A percentile compares a stretch with the other conserved stretches of the same genome.
These are phyloP conservation scores for Clarireedia monteithiana DNA, from an alignment of 2,329 filamentous ascomycete species.

Conservation along the genomic window DNA sequence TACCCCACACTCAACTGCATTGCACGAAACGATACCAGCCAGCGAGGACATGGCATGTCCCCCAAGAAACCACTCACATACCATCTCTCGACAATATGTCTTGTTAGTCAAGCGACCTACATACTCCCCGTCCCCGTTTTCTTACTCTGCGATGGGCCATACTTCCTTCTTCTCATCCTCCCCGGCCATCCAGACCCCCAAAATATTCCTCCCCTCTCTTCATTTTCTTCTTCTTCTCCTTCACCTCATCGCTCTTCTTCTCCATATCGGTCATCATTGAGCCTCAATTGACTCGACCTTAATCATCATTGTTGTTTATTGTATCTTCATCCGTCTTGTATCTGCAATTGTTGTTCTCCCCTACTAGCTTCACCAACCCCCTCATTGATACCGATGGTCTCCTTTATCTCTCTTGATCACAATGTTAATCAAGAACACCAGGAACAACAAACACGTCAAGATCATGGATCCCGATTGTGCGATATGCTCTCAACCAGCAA, in stretches of 20 bases:
- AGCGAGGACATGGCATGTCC: not conserved
- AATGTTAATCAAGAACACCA: slow-evolving; percentile 25
- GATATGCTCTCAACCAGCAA: slow-evolving; percentile 54
- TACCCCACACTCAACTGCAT: not conserved
- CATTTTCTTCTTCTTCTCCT: not conserved
- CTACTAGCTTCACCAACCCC: not conserved
- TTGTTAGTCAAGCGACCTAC: not conserved
- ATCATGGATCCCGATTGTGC: slow-evolving; percentile 65
- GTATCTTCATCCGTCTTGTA: not conserved
- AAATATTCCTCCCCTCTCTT: not conserved
- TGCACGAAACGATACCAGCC: not conserved
- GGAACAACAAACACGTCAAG: slow-evolving; percentile 35
- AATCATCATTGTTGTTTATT: not conserved
- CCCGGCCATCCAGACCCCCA: not conserved
- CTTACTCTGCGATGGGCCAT: not conserved
- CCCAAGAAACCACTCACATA: not conserved
- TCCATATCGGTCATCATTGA: slow-evolving; percentile 12
- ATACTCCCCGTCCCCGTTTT: not conserved
- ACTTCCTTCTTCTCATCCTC: not conserved
- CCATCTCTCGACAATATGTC: not conserved
- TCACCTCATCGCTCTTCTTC: not conserved
- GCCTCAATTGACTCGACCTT: no score
- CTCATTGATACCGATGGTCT: not conserved
- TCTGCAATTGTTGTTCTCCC: not conserved
- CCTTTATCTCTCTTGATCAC: slow-evolving; percentile 11